Base-by-base conservation (phyloP, 192 early-diverging fungal species). In the Coemansia sp. region DNA sequence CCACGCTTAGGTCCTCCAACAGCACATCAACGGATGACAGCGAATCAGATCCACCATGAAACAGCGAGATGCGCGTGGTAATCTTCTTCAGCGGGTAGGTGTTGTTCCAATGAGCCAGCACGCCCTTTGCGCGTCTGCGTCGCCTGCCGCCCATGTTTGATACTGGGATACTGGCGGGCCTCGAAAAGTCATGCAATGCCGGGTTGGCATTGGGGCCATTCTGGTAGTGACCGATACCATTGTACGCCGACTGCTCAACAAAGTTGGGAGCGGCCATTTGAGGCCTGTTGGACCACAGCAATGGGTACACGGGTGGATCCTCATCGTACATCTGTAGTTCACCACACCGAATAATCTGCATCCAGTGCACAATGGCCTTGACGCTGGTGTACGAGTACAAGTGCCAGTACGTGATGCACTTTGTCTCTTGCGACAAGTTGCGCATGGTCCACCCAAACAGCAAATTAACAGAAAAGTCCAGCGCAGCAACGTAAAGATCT, bases 271-370 rank as follows among this genome's bases (percentile, higher is more conserved):
- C 21, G 13, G 35, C 59, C 11, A 60, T 40, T n/a, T 23, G 35
- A 7, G 59, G 26, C 20, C 28, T 38, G 0, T 35, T 34, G 11
- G 73, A 59, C 66, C 69, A 76, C 5, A 75, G 36, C 72, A 79
- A 38, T 82, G 76, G 65, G 73, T 82, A 48, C 5, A 70, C 72
- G 4, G 76, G 73, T 48, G 93, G 90, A 7, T 87, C 82, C 23
- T 97, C 95, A 65, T 97, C 94, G 64, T 93, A 97, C 93, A 95
- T 95, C 65, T 96, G 94, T 42, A 97, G 90, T 24, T 83, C 83
- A 9, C 88, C 88, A 20, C 89, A 88, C 20, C 93, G 79, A 43
- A 97, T 95, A 62, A 97, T 97, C 82, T 97, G 95, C 82, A 97
- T 95, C 93, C 93, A 95, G 69, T 94, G 94, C 77, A 97, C 95